These are phyloP conservation scores for Stentor roeselii DNA, from an alignment of 73 alveolate genomes.

Conservation along the genomic window DNA sequence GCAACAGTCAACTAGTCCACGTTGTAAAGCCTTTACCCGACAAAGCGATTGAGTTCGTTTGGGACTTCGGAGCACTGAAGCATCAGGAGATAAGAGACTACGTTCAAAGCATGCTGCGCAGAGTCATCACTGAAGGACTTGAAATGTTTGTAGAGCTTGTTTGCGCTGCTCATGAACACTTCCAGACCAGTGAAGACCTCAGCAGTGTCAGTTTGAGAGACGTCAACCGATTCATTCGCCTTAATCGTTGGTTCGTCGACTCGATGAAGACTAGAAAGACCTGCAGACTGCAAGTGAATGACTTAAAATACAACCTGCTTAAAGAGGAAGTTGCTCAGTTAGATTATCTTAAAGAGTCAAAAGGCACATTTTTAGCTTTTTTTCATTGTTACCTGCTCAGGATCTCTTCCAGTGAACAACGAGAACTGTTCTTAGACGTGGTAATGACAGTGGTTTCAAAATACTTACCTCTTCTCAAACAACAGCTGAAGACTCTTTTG, in stretches of 20 bases:
- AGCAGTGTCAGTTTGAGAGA: slow-evolving; percentile 70
- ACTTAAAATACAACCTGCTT: slow-evolving; percentile 35
- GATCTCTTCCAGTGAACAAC: slow-evolving; percentile 31
- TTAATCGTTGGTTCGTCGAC: slow-evolving; percentile 56
- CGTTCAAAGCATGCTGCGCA: slow-evolving; percentile 45
- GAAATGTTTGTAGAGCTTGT: slow-evolving; percentile 31
- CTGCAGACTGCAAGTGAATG: slow-evolving; percentile 31
- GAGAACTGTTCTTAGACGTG: slow-evolving; percentile 34
- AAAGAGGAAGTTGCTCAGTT: background rate
- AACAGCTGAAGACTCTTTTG: slow-evolving; percentile 30
- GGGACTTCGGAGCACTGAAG: slow-evolving; percentile 61
- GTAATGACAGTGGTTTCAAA: slow-evolving; percentile 29
- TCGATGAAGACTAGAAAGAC: slow-evolving; percentile 38
- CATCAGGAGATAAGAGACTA: slow-evolving; percentile 50
- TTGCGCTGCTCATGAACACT: slow-evolving; percentile 47
- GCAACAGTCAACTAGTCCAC: slow-evolving; percentile 39
- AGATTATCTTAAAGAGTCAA: background rate
- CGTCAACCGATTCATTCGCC: slow-evolving; percentile 56
- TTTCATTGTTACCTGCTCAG: slow-evolving; percentile 54
- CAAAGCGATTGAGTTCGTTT: slow-evolving; percentile 47
- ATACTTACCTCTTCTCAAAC: background rate
- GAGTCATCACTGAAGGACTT: slow-evolving; percentile 5
- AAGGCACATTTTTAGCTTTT: slow-evolving; percentile 50
- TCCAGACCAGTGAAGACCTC: slow-evolving; percentile 48
- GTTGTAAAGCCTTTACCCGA: slow-evolving; percentile 72